Base-by-base conservation (phyloP, 2,329 filamentous ascomycete species). In the Aurifilum marmelostoma region DNA sequence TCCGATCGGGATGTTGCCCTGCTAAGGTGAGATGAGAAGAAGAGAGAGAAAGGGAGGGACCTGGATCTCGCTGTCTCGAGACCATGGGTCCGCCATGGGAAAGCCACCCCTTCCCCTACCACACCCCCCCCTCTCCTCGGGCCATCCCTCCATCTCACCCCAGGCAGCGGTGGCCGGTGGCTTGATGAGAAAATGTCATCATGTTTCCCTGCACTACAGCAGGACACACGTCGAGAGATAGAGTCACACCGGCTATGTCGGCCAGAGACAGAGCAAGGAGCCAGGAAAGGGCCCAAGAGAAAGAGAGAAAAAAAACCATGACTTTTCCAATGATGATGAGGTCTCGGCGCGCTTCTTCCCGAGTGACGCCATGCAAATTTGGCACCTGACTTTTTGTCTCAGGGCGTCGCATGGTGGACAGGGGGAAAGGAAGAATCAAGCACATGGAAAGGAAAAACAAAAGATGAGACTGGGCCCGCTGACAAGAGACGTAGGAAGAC, bases 361-460 rank as follows among this genome's bases (percentile, higher is more conserved):
- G 62, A 27, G 43, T 37, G 63, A 59, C 52, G 63, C 50, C 63
- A 59, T 59, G 63, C 63, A 32, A 41, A 41, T 58, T 43, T 59
- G 63, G 37, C 63, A 65, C 50, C 54, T 65, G 63, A 65, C 59
- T 59, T 37, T 11, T 11, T 65, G 63, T 65, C 63, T 65, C 34
- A 65, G 52, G 61, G 24, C 43, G 9, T 6, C 41, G 41, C 61
- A 50, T 63, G 61, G 61, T 29, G 16, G 27, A 65, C 12, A 47
- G 60, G 24, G 34, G 34, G 34, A 34, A 8, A 34, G 8, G 34
- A 34, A 34, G 34, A 34, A 34, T 4, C 4, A 34, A 34, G 8
- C 4, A 34, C 4, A 34, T 4, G 8, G 27, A 47, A 62, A 47
- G 37, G n/a, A 62, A 43, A 18, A 21, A 37, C 27, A 61, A 27